Evolutionary conservation across 805 yeast genomes (phyloP), one percentile per base, ranked within the genome.

Genomic region (Candida orba): DNA sequence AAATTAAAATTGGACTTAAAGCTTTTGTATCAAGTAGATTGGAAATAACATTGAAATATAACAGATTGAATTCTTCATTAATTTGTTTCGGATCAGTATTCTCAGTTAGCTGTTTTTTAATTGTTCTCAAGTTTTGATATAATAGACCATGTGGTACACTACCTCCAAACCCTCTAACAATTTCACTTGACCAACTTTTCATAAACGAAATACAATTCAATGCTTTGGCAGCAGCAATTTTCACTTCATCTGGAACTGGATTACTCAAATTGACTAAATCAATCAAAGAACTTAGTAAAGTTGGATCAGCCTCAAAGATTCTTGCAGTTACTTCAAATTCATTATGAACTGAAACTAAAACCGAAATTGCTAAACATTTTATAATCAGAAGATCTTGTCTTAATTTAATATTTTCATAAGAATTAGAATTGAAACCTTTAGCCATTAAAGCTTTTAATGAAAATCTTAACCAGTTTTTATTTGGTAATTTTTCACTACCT

Each of bases 71-170:
- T 24, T 72, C 74, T 46, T 79, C 80, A 24, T 74, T 76, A 7
- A 67, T 58, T 18, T 56, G 29, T 27, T 27, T 59, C 6, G 55
- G 49, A 1, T 51, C 46, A 47, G 63, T 69, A 1, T 74, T 71
- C 9, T 66, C 64, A 39, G 68, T 62, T 31, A 79, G 51, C 35
- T 71, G 64, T 45, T 78, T 76, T 43, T 76, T 68, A n/a, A 87
- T 76, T 36, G 70, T 69, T 44, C 90, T 74, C 25, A 89, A 59
- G 27, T 81, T 74, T 55, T 85, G 89, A 65, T 84, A 85, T 34
- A 90, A 57, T 12, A 79, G 64, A 1, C 97, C 97, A 62, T 90
- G 96, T 47, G 81, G 79, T 34, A 90, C 88, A 58, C 87, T 87
- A 9, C 93, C 96, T 18, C 93, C 87, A 50, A 89, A 61, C 12